Evolutionary conservation across 257 asterid species (phyloP), one percentile per base, ranked within the genome.

Genomic region (Jacaranda copaia): DNA sequence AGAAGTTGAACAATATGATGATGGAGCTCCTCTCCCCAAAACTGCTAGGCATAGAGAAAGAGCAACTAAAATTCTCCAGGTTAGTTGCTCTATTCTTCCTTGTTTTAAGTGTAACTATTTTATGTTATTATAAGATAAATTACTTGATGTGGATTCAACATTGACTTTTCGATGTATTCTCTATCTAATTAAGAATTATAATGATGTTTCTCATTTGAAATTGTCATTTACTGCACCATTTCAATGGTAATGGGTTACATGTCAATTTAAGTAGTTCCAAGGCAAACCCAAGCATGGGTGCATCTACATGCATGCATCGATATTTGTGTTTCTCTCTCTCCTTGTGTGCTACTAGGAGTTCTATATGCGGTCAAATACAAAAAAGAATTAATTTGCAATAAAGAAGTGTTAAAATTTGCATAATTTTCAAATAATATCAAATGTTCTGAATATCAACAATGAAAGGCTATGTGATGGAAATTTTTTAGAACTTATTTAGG

Each of bases 41-140:
- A 91, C 98, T 71, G 92, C 98, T 53, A 90, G 97, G 89, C 99
- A 96, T 79, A 89, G 99, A 83, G 99, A 96, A 88, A 98, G 98
- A 42, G 97, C 93, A 78, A 97, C 99, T 84, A 91, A 87, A 75
- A 77, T 87, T 86, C 98, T 96, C 56, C 91, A 70, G 94, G 99
- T 96, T 81, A 77, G 93, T 86, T 80, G 32, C 68, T 76, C 38
- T 71, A 39, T 73, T 42, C 58, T 57, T 52, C 74, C 65, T 65
- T 75, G 59, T 53, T 70, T 55, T 65, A 51, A 14, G 58, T 67
- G 78, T 42, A 49, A 56, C 71, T 69, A 70, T 56, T 68, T 38
- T 60, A 35, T 63, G 56, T 65, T 39, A 53, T 49, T 60, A 60
- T 45, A 68, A 19, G 53, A 67, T 25, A 25, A 25, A 8, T 5